Conservation (phyloP, 305 asterid genomes). For the Rubia tinctorum region DNA sequence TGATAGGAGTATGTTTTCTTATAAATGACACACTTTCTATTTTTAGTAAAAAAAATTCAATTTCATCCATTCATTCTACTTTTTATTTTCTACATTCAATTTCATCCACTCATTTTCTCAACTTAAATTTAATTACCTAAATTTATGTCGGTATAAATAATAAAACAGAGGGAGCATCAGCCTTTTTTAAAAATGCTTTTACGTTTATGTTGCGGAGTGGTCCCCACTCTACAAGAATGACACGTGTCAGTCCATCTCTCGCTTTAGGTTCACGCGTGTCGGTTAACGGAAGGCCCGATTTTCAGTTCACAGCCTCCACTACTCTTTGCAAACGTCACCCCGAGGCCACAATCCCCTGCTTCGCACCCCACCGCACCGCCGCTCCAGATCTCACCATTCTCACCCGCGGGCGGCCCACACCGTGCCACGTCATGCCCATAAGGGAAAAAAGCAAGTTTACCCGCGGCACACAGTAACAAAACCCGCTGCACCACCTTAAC, state of each 20-base stretch:
- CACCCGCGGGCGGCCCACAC: conserved; percentile 3
- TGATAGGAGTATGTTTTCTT: too few relatives aligned
- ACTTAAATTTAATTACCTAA: too few relatives aligned
- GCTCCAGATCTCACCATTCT: neutral
- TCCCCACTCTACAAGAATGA: conserved; percentile 26
- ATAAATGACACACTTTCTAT: too few relatives aligned
- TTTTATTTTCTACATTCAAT: too few relatives aligned
- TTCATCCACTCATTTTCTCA: too few relatives aligned
- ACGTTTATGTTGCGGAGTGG: conserved; percentile 48
- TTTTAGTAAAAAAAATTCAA: too few relatives aligned
- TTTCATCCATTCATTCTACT: too few relatives aligned
- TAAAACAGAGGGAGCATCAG: too few relatives aligned
- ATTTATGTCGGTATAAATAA: too few relatives aligned
- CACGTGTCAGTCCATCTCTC: conserved; percentile 39
- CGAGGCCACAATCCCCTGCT: conserved; percentile 32
- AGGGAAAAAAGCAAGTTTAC: neutral
- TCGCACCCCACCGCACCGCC: conserved; percentile 5
- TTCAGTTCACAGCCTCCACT: conserved; percentile 30
- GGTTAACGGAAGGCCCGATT: conserved; percentile 47
- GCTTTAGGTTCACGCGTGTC: conserved; percentile 38
- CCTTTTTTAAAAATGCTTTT: too few relatives aligned
- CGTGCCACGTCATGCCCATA: neutral
- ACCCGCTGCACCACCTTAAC: neutral
- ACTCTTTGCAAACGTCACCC: neutral
- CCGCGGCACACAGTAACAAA: neutral